Evolutionary conservation across 108 stramenopile species (phyloP), one percentile per base, ranked within the genome.

Genomic region (Cyclotella baltica): DNA sequence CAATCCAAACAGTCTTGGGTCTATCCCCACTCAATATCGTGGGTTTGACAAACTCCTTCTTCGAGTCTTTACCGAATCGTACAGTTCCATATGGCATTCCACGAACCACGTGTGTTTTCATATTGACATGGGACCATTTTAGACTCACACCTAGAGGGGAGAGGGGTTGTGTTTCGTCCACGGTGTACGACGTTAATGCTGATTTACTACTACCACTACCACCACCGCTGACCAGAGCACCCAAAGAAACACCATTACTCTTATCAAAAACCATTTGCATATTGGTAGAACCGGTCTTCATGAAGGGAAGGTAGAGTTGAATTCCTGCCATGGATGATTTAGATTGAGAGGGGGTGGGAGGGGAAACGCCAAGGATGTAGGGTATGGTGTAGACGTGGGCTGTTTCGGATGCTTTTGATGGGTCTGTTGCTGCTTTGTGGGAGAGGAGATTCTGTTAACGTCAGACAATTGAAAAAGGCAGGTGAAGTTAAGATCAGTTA

Each of bases 61-160:
- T 36, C 15, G 31, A 8, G 33, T 83, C 52, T 47, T 67, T 83
- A 10, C 82, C 82, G 69, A 72, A 83, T 27, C 61, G 37, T 0
- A 83, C 75, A 19, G 96, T 98, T 22, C 76, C 88, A 75, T 95
- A 97, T 8, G 96, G 88, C 87, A 97, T 92, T 11, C 98, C 98
- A 36, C 92, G 83, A 27, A 97, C 95, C 51, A 97, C 76, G 23
- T 87, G 84, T 23, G 89, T 77, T 37, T 76, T 82, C 93, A 97
- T 97, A 65, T 83, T 73, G 22, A 83, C 66, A 58, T 83, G 71
- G 47, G 76, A 73, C 90, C 94, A 91, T 71, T 82, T 63, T 38
- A 95, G 53, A 35, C 90, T 92, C n/a, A 94, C 65, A 62, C 89
- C 91, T 18, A 94, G 81, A 10, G 84, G 80, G 33, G 87, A 88